phyloP scores from a whole-genome alignment of 148 eudicot genomes.

The Rheum nobile region DNA sequence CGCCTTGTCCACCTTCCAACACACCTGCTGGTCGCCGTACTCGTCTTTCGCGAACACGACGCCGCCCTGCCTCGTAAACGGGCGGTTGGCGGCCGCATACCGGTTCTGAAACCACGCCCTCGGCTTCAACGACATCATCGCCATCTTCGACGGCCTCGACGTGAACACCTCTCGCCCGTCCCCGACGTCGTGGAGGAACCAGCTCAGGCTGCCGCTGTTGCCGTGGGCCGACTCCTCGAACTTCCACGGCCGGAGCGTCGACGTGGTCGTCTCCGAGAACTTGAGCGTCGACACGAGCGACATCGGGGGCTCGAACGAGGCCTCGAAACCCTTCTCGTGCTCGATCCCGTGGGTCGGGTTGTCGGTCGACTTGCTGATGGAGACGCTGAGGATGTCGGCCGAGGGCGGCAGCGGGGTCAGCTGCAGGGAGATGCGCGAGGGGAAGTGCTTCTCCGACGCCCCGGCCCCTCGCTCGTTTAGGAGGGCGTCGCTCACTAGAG shows the following conservation, averaged over 20 bases:
- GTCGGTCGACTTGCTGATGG: conserved; percentile 71
- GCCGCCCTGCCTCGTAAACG: conserved; percentile 84
- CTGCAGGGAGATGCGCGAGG: conserved; percentile 62
- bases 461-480: conserved; percentile 72
- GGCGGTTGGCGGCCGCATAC: conserved; percentile 48
- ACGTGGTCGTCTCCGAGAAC: conserved; percentile 40
- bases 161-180: conserved; percentile 77
- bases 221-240: conserved; percentile 76
- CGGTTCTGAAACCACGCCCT: conserved; percentile 80
- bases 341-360: conserved; percentile 55
- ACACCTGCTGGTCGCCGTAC: conserved; percentile 55
- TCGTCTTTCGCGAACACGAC: conserved; percentile 69
- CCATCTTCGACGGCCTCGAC: conserved; percentile 50
- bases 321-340: conserved; percentile 41
- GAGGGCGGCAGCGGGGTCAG: conserved; percentile 47
- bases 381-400: conserved; percentile 45
- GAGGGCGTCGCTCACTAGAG: conserved; percentile 42
- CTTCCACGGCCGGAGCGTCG: conserved; percentile 71
- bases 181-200: conserved; percentile 60
- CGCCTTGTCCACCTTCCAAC: conserved; percentile 66
- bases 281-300: conserved; percentile 28
- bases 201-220: conserved; percentile 46
- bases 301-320: conserved; percentile 46
- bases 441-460: conserved; percentile 76
- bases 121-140: conserved; percentile 25